Base-by-base conservation (phyloP, 106 monocot species). In the Iris macrosiphon region DNA sequence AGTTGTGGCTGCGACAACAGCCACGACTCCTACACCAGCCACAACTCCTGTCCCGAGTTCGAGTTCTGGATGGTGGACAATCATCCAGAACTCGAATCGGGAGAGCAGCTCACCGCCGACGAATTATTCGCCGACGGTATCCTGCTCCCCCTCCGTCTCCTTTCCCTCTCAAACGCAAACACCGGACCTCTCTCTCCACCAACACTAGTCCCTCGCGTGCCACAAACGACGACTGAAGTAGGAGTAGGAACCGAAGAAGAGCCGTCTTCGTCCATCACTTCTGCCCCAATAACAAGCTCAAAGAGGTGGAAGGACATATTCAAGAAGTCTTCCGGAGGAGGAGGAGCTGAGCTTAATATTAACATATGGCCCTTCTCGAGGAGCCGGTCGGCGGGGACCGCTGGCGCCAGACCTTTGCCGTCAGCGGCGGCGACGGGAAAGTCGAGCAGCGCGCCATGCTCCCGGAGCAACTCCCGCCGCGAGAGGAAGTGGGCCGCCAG, bases 341-440 rank as follows among this genome's bases (percentile, higher is more conserved):
- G 60, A 0, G 43, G 54, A 48, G 78, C 70, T 4, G 76, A 76
- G 51, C 69, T 76, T 32, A 76, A 66, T 59, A 79, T 79, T 37
- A 61, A 69, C 62, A 69, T 85, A 24, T 85, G 85, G 85, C 80
- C 85, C 1, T 85, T 85, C 57, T 65, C 72, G 7, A 40, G 85
- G 40, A 85, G 85, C 76, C 79, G 79, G 27, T 85, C 85, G 24
- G 72, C 80, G 19, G 81, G 75, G 7, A 64, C 29, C 24, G 45
- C 43, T 4, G 40, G 31, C 2, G 39, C 39, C 40, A n/a, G 32
- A 43, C 28, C 3, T 24, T 39, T 17, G 48, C 34, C 12, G n/a
- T n/a, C n/a, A n/a, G n/a, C n/a, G 29, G 25, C 23, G 7, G 45
- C 72, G 4, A 47, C 42, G 3, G 64, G 77, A 15, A 77, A 62